Base-by-base conservation (phyloP, 352 stramenopile genomes). In the Phytopythium kandeliae region DNA sequence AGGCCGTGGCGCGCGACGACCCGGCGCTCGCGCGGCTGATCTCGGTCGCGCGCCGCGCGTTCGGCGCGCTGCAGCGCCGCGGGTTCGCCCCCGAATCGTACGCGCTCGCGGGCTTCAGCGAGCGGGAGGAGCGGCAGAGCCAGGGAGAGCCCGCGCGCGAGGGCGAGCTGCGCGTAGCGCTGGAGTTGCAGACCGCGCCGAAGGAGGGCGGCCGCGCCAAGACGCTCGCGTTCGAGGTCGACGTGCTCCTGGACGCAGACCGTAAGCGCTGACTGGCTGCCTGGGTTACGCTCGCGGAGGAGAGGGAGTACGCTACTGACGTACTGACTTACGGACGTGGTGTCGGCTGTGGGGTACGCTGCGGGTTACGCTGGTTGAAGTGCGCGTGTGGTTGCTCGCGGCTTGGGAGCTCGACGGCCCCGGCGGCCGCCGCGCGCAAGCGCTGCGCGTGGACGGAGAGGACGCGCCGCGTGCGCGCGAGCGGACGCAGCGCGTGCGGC, bases 61-160 rank as follows among this genome's bases (percentile, higher is more conserved):
- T 89, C 42, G 48, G 31, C 22, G 71, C 76, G 55, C 61, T 89
- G 12, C 71, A 87, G 58, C 62, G 64, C 17, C 71, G 78, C 52
- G 75, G 78, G 8, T 84, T 85, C 54, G 78, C 78, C 3, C 66
- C 61, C 24, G 33, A 50, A 4, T 73, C 69, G 6, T 86, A 80
- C 57, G 28, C 48, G 11, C 71, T 87, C 50, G 21, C 62, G 30
- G 63, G 78, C 48, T 89, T 87, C 41, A 86, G 63, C 26, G 73
- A 89, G 42, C 57, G 76, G 46, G 66, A 71, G 4, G 44, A 25
- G 11, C 55, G 76, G 46, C 64, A 71, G 4, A 40, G 16, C 4
- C 16, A 21, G 40, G 50, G 36, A 3, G 30, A 28, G 44, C 49
- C 12, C 35, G 63, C 35, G 13, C 19, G 48, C n/a, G 38, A 49